These are phyloP conservation scores for Boletales sp. DNA, from an alignment of 768 basidiomycete genomes.

Conservation along the genomic window DNA sequence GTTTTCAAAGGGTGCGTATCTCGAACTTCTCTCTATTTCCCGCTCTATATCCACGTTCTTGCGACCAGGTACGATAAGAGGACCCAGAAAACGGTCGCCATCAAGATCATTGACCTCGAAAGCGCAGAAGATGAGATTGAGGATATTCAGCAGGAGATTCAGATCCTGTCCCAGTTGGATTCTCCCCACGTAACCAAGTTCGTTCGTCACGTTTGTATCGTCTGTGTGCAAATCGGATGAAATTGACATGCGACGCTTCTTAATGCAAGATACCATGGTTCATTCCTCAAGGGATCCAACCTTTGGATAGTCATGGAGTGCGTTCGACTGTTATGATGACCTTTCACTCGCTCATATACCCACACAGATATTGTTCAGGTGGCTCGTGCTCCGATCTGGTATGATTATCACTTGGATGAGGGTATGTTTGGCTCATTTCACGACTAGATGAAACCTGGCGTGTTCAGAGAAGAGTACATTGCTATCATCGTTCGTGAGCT, in stretches of 20 bases:
- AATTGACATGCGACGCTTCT: conserved; percentile 29
- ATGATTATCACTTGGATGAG: conserved; percentile 26
- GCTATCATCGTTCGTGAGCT: conserved; percentile 95
- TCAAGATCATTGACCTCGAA: conserved; percentile 99
- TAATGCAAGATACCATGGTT: conserved; percentile 82
- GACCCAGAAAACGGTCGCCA: conserved; percentile 95
- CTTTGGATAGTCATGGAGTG: conserved; percentile 99
- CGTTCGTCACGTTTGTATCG: conserved; percentile 33
- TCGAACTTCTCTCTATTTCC: conserved; percentile 6
- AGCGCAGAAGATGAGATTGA: conserved; percentile 99
- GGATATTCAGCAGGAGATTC: conserved; percentile 98
- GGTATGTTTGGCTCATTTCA: conserved; percentile 6
- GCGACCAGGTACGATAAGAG: conserved; percentile 81
- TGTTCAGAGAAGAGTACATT: conserved; percentile 97
- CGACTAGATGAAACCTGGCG: conserved; percentile 93
- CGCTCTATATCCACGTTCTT: conserved; percentile 1
- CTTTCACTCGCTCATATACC: conserved; percentile 7
- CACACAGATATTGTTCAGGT: conserved; percentile 85
- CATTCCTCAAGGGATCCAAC: conserved; percentile 91
- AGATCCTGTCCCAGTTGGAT: conserved; percentile 94
- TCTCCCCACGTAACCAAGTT: conserved; percentile 95
- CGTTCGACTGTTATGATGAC: conserved; percentile 23
- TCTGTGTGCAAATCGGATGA: conserved; percentile 28
- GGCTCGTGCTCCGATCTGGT: conserved; percentile 98
- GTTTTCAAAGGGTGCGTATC: conserved; percentile 90